phyloP scores from a whole-genome alignment of 2,329 filamentous ascomycete genomes.

The Cytospora piceae region DNA sequence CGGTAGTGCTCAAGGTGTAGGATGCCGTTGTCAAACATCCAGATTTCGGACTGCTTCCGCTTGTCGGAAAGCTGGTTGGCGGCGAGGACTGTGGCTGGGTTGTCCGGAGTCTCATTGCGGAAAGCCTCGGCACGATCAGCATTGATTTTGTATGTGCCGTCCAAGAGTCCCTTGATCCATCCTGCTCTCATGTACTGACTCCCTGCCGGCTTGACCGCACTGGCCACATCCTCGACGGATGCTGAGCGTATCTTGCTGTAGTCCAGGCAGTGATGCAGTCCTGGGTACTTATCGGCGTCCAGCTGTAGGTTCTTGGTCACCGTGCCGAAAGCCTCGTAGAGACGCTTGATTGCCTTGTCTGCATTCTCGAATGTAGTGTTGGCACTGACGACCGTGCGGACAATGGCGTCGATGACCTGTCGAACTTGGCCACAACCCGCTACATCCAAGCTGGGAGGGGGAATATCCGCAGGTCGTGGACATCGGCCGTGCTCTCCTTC shows the following conservation, averaged over 20 bases:
- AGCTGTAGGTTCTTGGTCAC: slow-evolving; percentile 20
- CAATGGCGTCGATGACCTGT: slow-evolving; percentile 56
- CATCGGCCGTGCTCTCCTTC: slow-evolving; percentile 68
- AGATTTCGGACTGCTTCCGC: slow-evolving; percentile 61
- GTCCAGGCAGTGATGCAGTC: slow-evolving; percentile 48
- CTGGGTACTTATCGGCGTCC: slow-evolving; percentile 8
- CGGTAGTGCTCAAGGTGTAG: slow-evolving; percentile 60
- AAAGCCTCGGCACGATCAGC: slow-evolving; percentile 48
- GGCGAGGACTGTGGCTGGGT: slow-evolving; percentile 49
- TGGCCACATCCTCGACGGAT: slow-evolving; percentile 62
- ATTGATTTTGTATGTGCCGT: slow-evolving; percentile 73
- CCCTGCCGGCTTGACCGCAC: slow-evolving; percentile 72
- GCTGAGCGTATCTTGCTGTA: slow-evolving; percentile 72
- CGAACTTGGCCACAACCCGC: slow-evolving; percentile 68
- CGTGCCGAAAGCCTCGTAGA: slow-evolving; percentile 40
- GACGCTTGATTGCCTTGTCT: slow-evolving; percentile 65
- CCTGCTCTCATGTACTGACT: slow-evolving; percentile 72
- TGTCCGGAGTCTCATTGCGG: slow-evolving; percentile 45
- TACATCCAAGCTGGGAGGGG: slow-evolving; percentile 69
- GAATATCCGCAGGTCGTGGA: slow-evolving; percentile 66
- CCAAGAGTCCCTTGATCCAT: slow-evolving; percentile 73
- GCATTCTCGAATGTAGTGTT: slow-evolving; percentile 57
- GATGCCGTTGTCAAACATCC: slow-evolving; percentile 58
- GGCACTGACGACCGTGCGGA: slow-evolving; percentile 57
- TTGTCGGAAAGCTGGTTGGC: slow-evolving; percentile 45